These are phyloP conservation scores for Paramyrothecium sp. DNA, from an alignment of 2,329 filamentous ascomycete species.

Conservation along the genomic window DNA sequence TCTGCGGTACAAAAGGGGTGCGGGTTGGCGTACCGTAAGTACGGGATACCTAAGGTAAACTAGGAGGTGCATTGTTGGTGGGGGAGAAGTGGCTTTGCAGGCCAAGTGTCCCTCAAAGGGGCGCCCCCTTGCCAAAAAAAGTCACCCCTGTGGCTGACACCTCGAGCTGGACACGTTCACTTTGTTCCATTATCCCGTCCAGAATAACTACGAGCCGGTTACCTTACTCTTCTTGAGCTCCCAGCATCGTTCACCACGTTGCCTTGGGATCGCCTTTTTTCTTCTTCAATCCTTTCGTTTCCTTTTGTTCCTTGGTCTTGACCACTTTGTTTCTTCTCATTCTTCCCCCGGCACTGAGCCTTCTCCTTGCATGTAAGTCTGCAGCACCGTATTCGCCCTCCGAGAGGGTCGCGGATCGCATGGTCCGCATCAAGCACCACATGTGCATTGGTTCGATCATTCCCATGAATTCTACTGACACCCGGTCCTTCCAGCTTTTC, in stretches of 20 bases:
- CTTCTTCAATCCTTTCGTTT: constrained; percentile 13
- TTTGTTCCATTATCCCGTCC: not conserved
- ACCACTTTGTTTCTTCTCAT: constrained; percentile 8
- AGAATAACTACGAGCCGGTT: not conserved
- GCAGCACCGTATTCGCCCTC: not conserved
- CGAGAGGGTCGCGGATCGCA: not conserved
- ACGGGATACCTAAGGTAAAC: too few relatives aligned
- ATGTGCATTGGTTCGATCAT: not conserved
- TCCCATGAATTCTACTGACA: not conserved
- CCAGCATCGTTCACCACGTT: constrained; percentile 15
- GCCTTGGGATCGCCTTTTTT: constrained; percentile 6
- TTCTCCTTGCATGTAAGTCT: not conserved
- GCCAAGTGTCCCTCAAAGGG: not conserved
- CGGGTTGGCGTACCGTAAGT: too few relatives aligned
- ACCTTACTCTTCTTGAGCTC: constrained; percentile 11
- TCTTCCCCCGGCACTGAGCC: constrained; percentile 6
- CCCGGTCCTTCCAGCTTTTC: not conserved
- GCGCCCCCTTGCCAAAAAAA: too few relatives aligned
- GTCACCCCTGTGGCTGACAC: not conserved
- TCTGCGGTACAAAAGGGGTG: too few relatives aligned
- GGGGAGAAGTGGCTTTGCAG: not conserved
- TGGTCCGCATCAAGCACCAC: not conserved
- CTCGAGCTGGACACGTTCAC: constrained; percentile 1
- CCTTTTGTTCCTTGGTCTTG: constrained; percentile 11
- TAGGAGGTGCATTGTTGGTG: too few relatives aligned